Evolutionary conservation across 345 rosid genomes (phyloP), one percentile per base, ranked within the genome.

Genomic region (Lepidium sativum): DNA sequence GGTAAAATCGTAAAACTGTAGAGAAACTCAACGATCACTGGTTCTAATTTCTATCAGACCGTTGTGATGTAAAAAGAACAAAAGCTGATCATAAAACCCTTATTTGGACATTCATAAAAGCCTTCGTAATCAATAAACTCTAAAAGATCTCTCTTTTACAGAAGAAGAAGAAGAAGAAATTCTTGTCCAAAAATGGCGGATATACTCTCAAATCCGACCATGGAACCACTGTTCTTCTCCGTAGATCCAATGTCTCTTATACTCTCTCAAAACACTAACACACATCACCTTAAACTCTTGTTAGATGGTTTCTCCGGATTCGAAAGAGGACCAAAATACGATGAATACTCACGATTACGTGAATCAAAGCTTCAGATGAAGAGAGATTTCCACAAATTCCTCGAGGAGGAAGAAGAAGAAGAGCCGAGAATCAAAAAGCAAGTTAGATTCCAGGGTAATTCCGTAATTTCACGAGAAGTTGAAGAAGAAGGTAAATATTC

Each of bases 291-390:
- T 40, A 75, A 81, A 25, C 81, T 69, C 67, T 82, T 87, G 67
- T 60, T 81, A 49, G 69, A 84, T 1, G 80, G 82, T 60, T 43
- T 63, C 57, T 79, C 55, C 45, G 38, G 44, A 42, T 69, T 87
- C 85, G 94, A 87, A 79, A 82, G 98, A 75, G 98, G 98, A 23
- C 94, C 97, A 2, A 80, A 88, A 52, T 92, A 92, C 81, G 38
- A 67, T n/a, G 94, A 83, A 13, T 92, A 92, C 70, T 81, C 97
- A 0, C 56, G 77, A 52, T 63, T 92, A 32, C 79, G 98, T 20
- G 98, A 92, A 60, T 79, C 84, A 1, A 86, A 71, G 76, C 81
- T 92, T 37, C 80, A 76, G 2, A 75, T 70, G 75, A 89, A 76
- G 80, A 79, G 49, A 31, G 72, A 69, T 60, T 43, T 37, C 59